A percentile compares a stretch with the other conserved stretches of the same genome.
Conservation (phyloP, 495 filamentous ascomycete species). For the Echria macrotheca region DNA sequence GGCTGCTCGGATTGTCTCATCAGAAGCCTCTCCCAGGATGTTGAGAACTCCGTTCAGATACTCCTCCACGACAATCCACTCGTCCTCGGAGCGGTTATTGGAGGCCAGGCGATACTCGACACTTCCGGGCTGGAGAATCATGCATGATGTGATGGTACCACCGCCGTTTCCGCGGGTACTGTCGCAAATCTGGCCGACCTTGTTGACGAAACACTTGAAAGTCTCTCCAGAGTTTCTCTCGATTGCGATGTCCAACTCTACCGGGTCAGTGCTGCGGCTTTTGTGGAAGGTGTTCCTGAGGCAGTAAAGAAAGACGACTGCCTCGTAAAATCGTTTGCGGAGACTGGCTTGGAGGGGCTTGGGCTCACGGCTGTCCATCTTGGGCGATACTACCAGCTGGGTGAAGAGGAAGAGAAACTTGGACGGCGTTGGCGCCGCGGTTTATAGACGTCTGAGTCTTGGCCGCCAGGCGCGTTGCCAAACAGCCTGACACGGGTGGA, state of each 20-base stretch:
- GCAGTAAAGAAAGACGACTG: conserved; percentile 12
- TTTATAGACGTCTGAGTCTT: no score
- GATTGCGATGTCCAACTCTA: no score
- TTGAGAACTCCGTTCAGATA: conserved; percentile 10
- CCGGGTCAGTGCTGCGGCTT: neutral
- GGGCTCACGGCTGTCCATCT: neutral
- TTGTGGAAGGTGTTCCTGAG: conserved; percentile 1
- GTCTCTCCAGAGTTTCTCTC: conserved; percentile 3
- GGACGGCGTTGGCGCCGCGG: no score
- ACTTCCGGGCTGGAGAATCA: conserved; percentile 11
- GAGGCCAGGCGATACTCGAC: conserved; percentile 25
- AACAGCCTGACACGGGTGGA: no score
- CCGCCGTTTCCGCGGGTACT: conserved; percentile 5
- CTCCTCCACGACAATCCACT: neutral
- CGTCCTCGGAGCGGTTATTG: conserved; percentile 10
- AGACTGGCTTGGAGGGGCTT: conserved; percentile 8
- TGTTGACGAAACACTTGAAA: conserved; percentile 24
- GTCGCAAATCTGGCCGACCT: conserved; percentile 25
- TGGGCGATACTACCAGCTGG: no score
- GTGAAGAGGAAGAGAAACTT: no score
- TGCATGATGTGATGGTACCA: conserved; percentile 19
- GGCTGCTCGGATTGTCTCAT: neutral
- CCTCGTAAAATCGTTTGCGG: conserved; percentile 20
- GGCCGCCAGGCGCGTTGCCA: no score
- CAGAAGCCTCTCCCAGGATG: neutral